A percentile compares a stretch with the other conserved stretches of the same genome.
These are phyloP conservation scores for Jaltomata sinuosa DNA, from an alignment of 257 asterid genomes.

Conservation along the genomic window DNA sequence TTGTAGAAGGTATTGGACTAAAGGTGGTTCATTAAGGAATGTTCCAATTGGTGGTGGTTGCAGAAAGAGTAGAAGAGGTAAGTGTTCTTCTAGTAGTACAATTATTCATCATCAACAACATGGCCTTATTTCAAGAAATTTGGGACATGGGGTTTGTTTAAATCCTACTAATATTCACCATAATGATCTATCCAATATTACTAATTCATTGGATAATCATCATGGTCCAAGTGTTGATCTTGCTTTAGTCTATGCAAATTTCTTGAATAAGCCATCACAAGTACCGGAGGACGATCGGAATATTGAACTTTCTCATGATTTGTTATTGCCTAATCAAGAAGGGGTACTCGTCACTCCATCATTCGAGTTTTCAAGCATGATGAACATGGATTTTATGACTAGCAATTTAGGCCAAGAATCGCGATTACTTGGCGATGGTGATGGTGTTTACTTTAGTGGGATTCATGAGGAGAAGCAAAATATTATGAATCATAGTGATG, in stretches of 20 bases:
- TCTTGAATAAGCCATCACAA: constrained; percentile 30
- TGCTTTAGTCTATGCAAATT: constrained; percentile 55
- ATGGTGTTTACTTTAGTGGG: constrained; percentile 11
- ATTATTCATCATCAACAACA: neutral
- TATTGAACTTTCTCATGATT: neutral
- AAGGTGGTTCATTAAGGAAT: constrained; percentile 75
- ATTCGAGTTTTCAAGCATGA: constrained; percentile 10
- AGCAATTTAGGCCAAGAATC: neutral
- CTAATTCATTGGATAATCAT: neutral
- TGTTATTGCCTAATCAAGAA: neutral
- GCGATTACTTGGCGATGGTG: neutral
- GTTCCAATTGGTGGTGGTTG: constrained; percentile 79
- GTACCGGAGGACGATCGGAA: neutral
- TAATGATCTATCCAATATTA: neutral
- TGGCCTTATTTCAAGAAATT: neutral
- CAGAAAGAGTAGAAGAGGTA: constrained; percentile 16
- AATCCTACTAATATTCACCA: neutral
- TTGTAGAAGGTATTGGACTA: constrained; percentile 79
- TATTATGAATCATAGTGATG: neutral
- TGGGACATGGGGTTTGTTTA: neutral
- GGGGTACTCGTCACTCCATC: neutral
- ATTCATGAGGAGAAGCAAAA: constrained; percentile 4
- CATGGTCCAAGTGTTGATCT: constrained; percentile 39
- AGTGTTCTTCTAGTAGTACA: neutral
- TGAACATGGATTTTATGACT: neutral